Evolutionary conservation across 441 rosid species (phyloP).

Genomic region (Caryocar brasiliense): DNA sequence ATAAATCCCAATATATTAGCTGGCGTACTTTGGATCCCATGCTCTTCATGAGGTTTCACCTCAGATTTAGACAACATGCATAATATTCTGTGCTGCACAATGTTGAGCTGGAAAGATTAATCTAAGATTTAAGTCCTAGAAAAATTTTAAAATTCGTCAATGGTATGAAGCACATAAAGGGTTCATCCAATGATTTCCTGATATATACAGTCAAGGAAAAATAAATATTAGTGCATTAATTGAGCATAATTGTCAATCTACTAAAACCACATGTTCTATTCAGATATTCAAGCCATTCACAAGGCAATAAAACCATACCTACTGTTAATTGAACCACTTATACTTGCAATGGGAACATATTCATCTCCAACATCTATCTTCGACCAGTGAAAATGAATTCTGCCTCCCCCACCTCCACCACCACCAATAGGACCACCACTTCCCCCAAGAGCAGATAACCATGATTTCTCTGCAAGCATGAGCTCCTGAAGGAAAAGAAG

Average conservation of each 20-base stretch:
- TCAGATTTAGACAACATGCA: background rate
- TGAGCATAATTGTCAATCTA: no score
- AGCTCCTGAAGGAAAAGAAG: constrained; percentile 92
- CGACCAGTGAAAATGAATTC: constrained; percentile 98
- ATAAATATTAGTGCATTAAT: no score
- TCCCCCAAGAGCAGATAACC: constrained; percentile 74
- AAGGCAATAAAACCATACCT: constrained; percentile 42
- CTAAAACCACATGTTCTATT: no score
- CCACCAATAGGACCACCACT: constrained; percentile 83
- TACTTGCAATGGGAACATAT: constrained; percentile 69
- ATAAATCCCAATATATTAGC: no score
- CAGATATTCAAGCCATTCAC: background rate
- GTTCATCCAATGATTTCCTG: no score
- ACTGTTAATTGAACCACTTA: constrained; percentile 56
- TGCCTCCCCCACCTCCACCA: constrained; percentile 99
- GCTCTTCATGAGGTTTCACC: background rate
- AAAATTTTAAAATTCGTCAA: no score
- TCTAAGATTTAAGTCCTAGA: no score
- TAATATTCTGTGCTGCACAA: background rate
- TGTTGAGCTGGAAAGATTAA: background rate
- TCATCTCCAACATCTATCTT: constrained; percentile 62
- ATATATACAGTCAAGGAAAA: no score
- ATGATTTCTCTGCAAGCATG: constrained; percentile 53
- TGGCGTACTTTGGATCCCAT: no score
- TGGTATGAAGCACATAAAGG: no score